Base-by-base conservation (phyloP, 805 yeast species). In the Hanseniaspora pseudoguilliermondii region DNA sequence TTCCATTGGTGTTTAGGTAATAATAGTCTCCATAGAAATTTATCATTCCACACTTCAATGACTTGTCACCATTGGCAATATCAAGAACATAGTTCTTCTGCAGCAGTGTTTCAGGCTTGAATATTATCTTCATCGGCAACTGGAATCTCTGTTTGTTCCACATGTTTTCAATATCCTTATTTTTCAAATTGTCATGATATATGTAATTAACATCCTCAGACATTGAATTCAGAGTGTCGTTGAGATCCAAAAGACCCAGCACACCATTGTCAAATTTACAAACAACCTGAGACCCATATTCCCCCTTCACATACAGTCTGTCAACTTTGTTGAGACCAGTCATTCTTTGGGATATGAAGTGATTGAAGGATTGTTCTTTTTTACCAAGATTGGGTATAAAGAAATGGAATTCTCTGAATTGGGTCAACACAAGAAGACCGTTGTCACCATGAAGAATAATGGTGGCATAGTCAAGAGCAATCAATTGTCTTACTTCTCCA, bases 381-480 rank as follows among this genome's bases (percentile, higher is more conserved):
- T 54, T 58, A 8, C 60, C 59, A 5, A 65, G 43, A 29, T 52
- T 65, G 57, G 63, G 75, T 48, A 65, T 71, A 66, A 57, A 76
- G 60, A 81, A 71, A 54, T 78, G 78, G 41, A 77, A 73, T 59
- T 82, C 83, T 52, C 77, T 80, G 15, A 78, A 78, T 57, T 79
- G 78, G 57, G 74, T 70, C 59, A 81, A 78, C 0, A 84, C 75
- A 63, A 81, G 84, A 15, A 89, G 74, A 52, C 81, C 87, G 59
- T 82, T 77, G 10, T 71, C 71, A 6, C 65, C 71, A 2, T 82
- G 75, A 7, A 84, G 73, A 1, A 88, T 78, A 44, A 86, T 73
- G 0, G 96, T 88, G 29, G 82, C 80, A 49, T 73, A 71, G 48
- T 88, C 95, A 10, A 83, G 78, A 2, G 89, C 83, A 23, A 76